Evolutionary conservation across 768 basidiomycete genomes (phyloP), one percentile per base, ranked within the genome.

Genomic region (Tubosaeta brunneosetosa): DNA sequence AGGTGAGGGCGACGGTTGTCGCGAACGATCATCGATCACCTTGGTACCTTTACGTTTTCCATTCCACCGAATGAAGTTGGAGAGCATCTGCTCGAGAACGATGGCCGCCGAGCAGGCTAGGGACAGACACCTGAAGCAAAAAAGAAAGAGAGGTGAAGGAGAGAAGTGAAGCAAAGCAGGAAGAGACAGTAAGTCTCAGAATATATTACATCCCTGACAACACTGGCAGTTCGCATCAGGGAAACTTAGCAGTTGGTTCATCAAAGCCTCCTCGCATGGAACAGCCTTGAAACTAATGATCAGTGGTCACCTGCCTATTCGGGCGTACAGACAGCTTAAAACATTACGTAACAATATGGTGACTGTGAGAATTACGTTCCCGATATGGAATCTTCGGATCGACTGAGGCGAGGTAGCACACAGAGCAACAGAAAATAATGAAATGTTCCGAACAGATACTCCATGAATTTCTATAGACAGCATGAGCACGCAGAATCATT

Each of bases 21-120:
- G 58, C 40, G 26, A 51, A n/a, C 25, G 33, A 32, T 33, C 6
- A 32, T 49, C 51, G 19, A 29, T 36, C n/a, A 5, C 45, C 45
- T 65, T 69, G 43, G 43, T 57, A n/a, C 42, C 57, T 36, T 67
- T 71, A 33, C 66, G 61, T 57, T 62, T 71, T 7, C 55, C 55
- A 49, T 46, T 62, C 49, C 62, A 60, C 36, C 67, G 59, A 44
- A 67, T 71, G 57, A 69, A 58, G 53, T 46, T 60, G 47, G 69
- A 53, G 44, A 69, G 57, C 60, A 69, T 66, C 10, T 44, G 4
- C 27, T 33, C 19, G 41, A 16, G 17, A 32, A 29, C n/a, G 42
- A 26, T 4, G 5, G 17, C 37, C 33, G 9, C 32, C 13, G 38
- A n/a, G 25, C 51, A 42, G 26, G 38, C 19, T 22, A 12, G 33